Base-by-base conservation (phyloP, 371 early-diverging fungal genomes). In the Mortierella sp. region DNA sequence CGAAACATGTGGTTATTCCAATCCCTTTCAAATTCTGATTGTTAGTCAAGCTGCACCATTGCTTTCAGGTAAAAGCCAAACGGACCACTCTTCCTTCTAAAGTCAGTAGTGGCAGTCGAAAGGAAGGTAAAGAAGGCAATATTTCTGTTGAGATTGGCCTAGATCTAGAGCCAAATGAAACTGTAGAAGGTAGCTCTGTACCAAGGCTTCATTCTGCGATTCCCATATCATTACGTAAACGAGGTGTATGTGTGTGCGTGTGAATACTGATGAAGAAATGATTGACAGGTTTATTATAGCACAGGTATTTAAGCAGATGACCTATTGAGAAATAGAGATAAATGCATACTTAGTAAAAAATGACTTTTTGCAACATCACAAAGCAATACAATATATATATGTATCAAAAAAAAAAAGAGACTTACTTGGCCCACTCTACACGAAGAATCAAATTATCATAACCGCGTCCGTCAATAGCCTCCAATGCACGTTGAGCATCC, bases 371-470 rank as follows among this genome's bases (percentile, higher is more conserved):
- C 36, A 38, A 59, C 55, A 21, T 21, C 3, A 10, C 7, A 21
- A 61, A 4, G 43, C 21, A 45, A 11, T 45, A n/a, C 63, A 11
- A n/a, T 41, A 45, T 45, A 45, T 45, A 22, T 7, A n/a, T 38
- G 28, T 15, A 15, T 33, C 21, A 21, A 38, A 62, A 32, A 32
- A 24, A 21, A 32, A n/a, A 28, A 58, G 48, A 7, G 10, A 60
- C 72, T 71, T 65, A 86, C 83, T 89, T 91, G 58, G 95, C 91
- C 91, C 93, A 94, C 76, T 98, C 98, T 61, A 94, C 97, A 70
- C 91, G 88, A 65, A 98, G 88, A 85, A 98, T 98, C 75, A 98
- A 88, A 81, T 93, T 96, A 84, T 97, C 98, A 82, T 95, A 98
- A 76, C 96, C 97, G 77, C 92, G 92, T 61, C 98, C 98, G 83